Evolutionary conservation across 2,329 filamentous ascomycete genomes (phyloP), one percentile per base, ranked within the genome.

Genomic region (Ascomycota sp.): DNA sequence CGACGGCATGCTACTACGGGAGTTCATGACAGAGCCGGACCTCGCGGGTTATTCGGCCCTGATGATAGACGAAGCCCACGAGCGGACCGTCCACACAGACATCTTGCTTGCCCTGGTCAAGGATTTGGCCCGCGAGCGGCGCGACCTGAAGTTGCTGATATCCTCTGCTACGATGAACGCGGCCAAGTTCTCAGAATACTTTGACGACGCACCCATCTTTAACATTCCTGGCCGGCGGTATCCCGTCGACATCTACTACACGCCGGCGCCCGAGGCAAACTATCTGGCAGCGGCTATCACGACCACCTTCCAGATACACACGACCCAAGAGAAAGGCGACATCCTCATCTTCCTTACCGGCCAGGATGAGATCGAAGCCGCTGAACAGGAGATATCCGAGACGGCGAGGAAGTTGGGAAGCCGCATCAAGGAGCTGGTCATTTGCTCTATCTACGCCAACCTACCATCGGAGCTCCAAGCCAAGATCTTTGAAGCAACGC

Each of bases 61-160:
- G 37, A 94, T 98, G 75, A 86, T 98, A 33, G 89, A 98, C 47
- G 89, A 98, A 50, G 89, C 89, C 1, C 89, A 98, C 65, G 89
- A 98, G 49, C 66, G 89, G 40, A 93, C 82, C 0, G 66, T 95
- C 1, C 73, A 82, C 31, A 93, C 86, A 0, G 89, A 98, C 50
- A 85, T 98, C 33, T 54, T 94, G 7, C 67, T 93, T 34, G 82
- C 80, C 8, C 54, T 98, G 22, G 64, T 93, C 33, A 94, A 94
- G 45, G 86, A 95, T 54, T 65, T 95, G 36, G 75, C 80, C 1
- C 65, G 78, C 35, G 78, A 79, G 30, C 61, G 89, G 25, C 80
- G 77, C 3, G 86, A 95, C 36, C 55, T 98, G 30, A 92, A 86
- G 49, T 56, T 98, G 0, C 61, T 98, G 21, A 93, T 98, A 32